Base-by-base conservation (phyloP, 805 yeast genomes). In the Ogataea angusta region DNA sequence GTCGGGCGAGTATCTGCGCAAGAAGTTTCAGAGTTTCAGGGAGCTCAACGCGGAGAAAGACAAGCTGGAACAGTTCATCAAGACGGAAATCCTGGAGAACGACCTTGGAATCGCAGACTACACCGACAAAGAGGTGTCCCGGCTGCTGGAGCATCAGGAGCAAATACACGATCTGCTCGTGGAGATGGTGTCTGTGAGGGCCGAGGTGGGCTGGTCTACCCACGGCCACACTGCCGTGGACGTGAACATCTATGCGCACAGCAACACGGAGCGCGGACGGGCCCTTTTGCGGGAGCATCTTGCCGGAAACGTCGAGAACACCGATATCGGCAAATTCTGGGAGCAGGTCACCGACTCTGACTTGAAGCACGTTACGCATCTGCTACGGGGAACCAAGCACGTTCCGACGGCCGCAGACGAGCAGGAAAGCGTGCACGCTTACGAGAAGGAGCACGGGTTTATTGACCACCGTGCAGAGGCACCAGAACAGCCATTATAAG, bases 221-320 rank as follows among this genome's bases (percentile, higher is more conserved):
- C 95, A 88, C 56, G 98, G 97, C 22, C 98, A 90, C 62, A 82
- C 95, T 15, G 96, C 96, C 0, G 96, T 90, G 12, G 98, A 90
- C 63, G 96, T 90, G 26, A 90, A 91, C 56, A 85, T 91, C 35
- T 90, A 90, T 59, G 96, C 84, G 0, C 75, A 82, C 59, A 74
- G 89, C 23, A 82, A 82, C 52, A 76, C 73, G 18, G 67, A 69
- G 35, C 52, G 63, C 6, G 69, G 79, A 22, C 64, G 63, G 55
- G 32, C 47, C 2, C 53, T 69, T 49, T 51, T 75, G 7, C 58
- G 66, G 42, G 60, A 70, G 15, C 68, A 75, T 9, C 67, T 89
- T 40, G 73, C 73, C 22, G 97, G 97, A 6, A 85, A 82, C 62
- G 86, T 78, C 56, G 97, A 90, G 65, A 90, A 91, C 64, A 87